Evolutionary conservation across 2,329 filamentous ascomycete genomes (phyloP).

Genomic region (Xylariales sp.): DNA sequence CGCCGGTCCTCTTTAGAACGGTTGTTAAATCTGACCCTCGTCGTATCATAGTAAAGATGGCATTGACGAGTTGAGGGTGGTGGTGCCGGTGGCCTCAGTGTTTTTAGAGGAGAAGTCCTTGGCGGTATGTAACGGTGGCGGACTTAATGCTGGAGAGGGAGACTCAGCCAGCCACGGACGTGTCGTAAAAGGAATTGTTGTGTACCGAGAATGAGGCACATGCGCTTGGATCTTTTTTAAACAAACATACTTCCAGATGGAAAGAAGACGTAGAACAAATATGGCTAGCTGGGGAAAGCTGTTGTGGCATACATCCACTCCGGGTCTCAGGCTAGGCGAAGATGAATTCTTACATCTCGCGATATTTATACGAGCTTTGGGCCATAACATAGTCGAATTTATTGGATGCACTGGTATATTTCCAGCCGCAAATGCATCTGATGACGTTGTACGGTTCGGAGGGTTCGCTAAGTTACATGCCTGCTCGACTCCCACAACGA

Average conservation of each 20-base stretch:
- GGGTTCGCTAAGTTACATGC: not conserved
- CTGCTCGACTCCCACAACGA: not conserved
- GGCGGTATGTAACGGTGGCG: not conserved
- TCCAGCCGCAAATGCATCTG: not conserved
- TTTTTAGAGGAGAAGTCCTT: not conserved
- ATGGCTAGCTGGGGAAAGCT: not conserved
- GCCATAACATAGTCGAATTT: not conserved
- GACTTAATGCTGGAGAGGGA: not conserved
- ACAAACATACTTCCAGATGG: too few relatives aligned
- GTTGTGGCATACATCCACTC: not conserved
- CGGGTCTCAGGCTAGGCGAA: not conserved
- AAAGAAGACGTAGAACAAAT: too few relatives aligned
- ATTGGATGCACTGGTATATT: not conserved
- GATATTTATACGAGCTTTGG: not conserved
- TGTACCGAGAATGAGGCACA: not conserved
- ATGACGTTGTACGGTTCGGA: not conserved
- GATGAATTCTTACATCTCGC: not conserved
- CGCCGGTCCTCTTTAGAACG: slow-evolving; percentile 6
- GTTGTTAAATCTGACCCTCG: not conserved
- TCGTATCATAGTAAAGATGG: not conserved
- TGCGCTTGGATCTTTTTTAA: not conserved
- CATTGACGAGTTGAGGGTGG: not conserved
- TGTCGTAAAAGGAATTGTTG: not conserved
- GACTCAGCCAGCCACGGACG: not conserved
- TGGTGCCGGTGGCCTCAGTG: not conserved